Evolutionary conservation across 1,139 yeast genomes (phyloP).

Genomic region (Suhomyces ambrosiae): DNA sequence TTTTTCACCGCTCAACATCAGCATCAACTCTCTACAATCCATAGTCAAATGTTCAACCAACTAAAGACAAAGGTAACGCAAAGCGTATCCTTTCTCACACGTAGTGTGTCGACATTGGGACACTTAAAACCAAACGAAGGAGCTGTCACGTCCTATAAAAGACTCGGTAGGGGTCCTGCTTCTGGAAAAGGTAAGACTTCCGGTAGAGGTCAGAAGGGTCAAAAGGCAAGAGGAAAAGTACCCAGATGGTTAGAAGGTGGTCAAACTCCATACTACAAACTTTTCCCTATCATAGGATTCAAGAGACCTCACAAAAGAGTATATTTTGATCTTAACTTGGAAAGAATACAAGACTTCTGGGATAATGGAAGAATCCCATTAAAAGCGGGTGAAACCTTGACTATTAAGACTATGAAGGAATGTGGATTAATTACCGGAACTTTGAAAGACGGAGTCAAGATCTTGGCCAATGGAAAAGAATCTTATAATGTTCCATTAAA

Average conservation of each 20-base stretch:
- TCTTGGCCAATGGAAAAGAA: constrained; percentile 70
- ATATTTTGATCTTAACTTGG: constrained; percentile 56
- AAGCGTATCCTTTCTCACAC: constrained; percentile 10
- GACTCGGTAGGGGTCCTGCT: constrained; percentile 97
- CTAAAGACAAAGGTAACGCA: constrained; percentile 10
- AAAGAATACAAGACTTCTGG: constrained; percentile 62
- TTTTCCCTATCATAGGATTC: constrained; percentile 92
- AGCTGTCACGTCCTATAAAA: constrained; percentile 50
- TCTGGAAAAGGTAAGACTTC: constrained; percentile 92
- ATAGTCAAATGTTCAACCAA: constrained; percentile 10
- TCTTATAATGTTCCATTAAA: constrained; percentile 60
- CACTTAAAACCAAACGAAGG: constrained; percentile 44
- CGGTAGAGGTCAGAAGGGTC: constrained; percentile 99
- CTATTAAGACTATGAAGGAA: constrained; percentile 65
- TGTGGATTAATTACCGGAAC: constrained; percentile 73
- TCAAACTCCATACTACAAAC: constrained; percentile 88
- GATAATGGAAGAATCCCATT: constrained; percentile 70
- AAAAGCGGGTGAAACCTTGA: constrained; percentile 62
- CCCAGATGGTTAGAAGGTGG: constrained; percentile 99
- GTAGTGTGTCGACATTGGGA: constrained; percentile 35
- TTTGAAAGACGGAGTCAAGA: constrained; percentile 77
- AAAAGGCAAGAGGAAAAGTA: constrained; percentile 89
- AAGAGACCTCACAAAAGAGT: constrained; percentile 56
- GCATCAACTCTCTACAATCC: not conserved
- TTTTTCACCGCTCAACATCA: constrained; percentile 9